phyloP scores from a whole-genome alignment of 2,329 filamentous ascomycete species.

The Ophiostoma fasciatum region DNA sequence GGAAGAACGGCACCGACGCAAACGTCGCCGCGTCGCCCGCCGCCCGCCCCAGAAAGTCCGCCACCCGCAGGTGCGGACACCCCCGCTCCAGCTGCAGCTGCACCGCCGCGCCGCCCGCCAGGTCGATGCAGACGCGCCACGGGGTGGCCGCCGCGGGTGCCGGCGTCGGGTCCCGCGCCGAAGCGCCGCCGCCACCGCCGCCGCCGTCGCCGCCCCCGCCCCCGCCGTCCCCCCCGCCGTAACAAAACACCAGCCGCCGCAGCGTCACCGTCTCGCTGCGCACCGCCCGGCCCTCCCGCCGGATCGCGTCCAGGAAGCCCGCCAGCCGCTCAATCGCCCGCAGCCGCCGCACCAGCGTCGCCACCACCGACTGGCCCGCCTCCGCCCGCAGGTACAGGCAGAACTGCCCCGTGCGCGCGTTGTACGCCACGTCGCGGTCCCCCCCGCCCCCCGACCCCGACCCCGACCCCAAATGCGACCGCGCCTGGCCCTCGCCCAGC shows the following conservation, averaged over 20 bases:
- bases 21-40: slow-evolving; percentile 41
- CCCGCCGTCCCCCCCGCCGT: slow-evolving; percentile 24
- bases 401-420: slow-evolving; percentile 44
- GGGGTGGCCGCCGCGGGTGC: slow-evolving; percentile 2
- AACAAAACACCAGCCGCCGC: slow-evolving; percentile 52
- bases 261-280: slow-evolving; percentile 45
- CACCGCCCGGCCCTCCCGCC: slow-evolving; percentile 38
- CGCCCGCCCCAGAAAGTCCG: slow-evolving; percentile 41
- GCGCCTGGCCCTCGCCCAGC: slow-evolving; percentile 29
- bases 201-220: slow-evolving; percentile 2
- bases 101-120: slow-evolving; percentile 36
- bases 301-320: slow-evolving; percentile 51
- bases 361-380: slow-evolving; percentile 44
- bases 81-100: slow-evolving; percentile 42
- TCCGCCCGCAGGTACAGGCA: slow-evolving; percentile 42
- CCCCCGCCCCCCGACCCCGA: no score
- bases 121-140: slow-evolving; percentile 45
- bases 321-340: slow-evolving; percentile 57
- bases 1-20: slow-evolving; percentile 35
- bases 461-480: no score
- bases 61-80: slow-evolving; percentile 53
- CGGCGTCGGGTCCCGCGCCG: neutral
- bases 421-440: slow-evolving; percentile 49
- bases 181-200: neutral
- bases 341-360: slow-evolving; percentile 43